phyloP scores from a whole-genome alignment of 1,139 yeast species.

The Saccharomycopsis phalli region DNA sequence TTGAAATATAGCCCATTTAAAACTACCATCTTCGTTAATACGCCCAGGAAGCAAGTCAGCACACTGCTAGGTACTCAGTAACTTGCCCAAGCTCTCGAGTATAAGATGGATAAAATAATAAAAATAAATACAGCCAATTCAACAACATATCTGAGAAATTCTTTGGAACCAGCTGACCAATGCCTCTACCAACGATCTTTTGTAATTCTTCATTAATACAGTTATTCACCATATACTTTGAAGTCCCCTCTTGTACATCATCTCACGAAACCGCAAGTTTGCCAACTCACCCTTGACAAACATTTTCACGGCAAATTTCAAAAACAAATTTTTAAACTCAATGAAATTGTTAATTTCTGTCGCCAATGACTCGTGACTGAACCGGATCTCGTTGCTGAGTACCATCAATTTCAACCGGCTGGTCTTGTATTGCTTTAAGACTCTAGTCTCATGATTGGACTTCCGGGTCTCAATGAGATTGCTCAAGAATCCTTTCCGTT shows the following conservation, averaged over 20 bases:
- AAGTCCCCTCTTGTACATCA: background rate
- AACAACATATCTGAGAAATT: too few species aligned
- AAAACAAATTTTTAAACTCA: constrained; percentile 38
- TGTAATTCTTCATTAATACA: too few species aligned
- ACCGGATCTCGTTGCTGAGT: constrained; percentile 29
- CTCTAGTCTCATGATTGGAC: constrained; percentile 28
- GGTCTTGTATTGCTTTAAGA: constrained; percentile 26
- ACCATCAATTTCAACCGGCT: constrained; percentile 24
- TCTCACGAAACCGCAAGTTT: constrained; percentile 23
- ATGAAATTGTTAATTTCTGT: constrained; percentile 53
- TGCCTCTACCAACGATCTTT: too few species aligned
- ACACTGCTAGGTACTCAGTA: too few species aligned
- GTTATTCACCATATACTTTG: background rate
- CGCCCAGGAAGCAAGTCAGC: too few species aligned
- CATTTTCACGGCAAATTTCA: constrained; percentile 32
- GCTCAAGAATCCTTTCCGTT: constrained; percentile 23
- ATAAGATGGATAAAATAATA: too few species aligned
- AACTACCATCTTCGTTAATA: too few species aligned
- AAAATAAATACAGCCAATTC: too few species aligned
- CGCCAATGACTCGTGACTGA: constrained; percentile 52
- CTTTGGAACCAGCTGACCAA: background rate
- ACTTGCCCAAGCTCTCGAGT: too few species aligned
- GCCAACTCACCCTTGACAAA: constrained; percentile 28
- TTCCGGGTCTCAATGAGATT: constrained; percentile 34
- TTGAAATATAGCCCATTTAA: too few species aligned